Evolutionary conservation across 345 rosid genomes (phyloP).

Genomic region (Citrus mangshanensis): DNA sequence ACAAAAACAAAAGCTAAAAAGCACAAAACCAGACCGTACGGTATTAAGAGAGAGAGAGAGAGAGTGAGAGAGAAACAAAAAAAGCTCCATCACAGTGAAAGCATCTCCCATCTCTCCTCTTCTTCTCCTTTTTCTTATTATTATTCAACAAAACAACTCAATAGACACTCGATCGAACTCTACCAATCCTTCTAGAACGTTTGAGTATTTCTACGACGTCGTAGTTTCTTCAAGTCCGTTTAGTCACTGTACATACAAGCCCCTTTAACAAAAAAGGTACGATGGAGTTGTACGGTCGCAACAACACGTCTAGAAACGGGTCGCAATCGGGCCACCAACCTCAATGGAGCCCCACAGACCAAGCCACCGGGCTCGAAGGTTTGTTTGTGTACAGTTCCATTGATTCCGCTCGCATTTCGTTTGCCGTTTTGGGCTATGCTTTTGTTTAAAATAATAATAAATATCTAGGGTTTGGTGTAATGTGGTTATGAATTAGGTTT

Average conservation of each 20-base stretch:
- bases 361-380: conserved; percentile 72
- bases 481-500: conserved; percentile 32
- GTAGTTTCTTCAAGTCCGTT: conserved; percentile 15
- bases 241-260: conserved; percentile 45
- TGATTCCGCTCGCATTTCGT: conserved; percentile 8
- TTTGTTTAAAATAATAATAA: background rate
- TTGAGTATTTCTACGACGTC: conserved; percentile 11
- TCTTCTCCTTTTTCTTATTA: background rate
- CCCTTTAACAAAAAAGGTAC: background rate
- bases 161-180: conserved; percentile 18
- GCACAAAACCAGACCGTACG: conserved; percentile 31
- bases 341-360: conserved; percentile 57
- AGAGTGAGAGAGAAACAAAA: conserved; percentile 12
- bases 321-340: conserved; percentile 53
- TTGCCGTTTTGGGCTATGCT: conserved; percentile 18
- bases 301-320: conserved; percentile 47
- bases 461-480: conserved; percentile 27
- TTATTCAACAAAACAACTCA: background rate
- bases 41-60: conserved; percentile 24
- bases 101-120: conserved; percentile 31
- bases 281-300: conserved; percentile 79
- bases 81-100: conserved; percentile 29
- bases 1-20: background rate
- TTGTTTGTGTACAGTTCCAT: conserved; percentile 8
- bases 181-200: conserved; percentile 16